These are phyloP conservation scores for Diaporthe australafricana DNA, from an alignment of 2,329 filamentous ascomycete species.

Conservation along the genomic window DNA sequence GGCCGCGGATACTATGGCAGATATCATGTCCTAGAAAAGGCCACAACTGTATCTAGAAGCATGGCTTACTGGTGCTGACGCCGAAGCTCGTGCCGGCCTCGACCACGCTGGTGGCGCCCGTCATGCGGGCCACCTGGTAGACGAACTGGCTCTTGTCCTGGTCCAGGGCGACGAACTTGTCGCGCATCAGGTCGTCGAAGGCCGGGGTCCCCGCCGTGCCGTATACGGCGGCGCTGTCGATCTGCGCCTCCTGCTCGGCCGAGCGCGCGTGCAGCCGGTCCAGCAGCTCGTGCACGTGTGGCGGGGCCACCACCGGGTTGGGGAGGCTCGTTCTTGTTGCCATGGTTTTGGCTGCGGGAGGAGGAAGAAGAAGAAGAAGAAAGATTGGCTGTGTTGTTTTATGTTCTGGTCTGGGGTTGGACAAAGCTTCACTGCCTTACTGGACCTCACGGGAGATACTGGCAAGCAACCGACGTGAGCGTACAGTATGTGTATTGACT, in stretches of 20 bases:
- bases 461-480: not conserved
- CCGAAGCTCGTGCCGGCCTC: slow-evolving; percentile 38
- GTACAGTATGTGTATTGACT: no score
- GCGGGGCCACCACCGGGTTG: slow-evolving; percentile 17
- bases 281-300: slow-evolving; percentile 27
- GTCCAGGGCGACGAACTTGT: slow-evolving; percentile 60
- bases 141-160: slow-evolving; percentile 56
- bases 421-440: not conserved
- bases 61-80: no score
- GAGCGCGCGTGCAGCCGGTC: slow-evolving; percentile 24
- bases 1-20: no score
- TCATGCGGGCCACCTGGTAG: slow-evolving; percentile 52
- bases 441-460: no score
- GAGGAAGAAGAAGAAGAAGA: no score
- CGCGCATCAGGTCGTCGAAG: slow-evolving; percentile 38
- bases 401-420: not conserved
- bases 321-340: not conserved
- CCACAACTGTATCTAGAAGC: no score
- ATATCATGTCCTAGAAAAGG: no score
- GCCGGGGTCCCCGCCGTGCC: not conserved
- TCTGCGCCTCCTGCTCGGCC: slow-evolving; percentile 16
- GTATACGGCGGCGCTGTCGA: slow-evolving; percentile 25
- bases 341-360: no score
- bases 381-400: not conserved
- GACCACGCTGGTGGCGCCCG: slow-evolving; percentile 33